Evolutionary conservation across 2,329 filamentous ascomycete genomes (phyloP).

Genomic region (Trichoderma afroharzianum): DNA sequence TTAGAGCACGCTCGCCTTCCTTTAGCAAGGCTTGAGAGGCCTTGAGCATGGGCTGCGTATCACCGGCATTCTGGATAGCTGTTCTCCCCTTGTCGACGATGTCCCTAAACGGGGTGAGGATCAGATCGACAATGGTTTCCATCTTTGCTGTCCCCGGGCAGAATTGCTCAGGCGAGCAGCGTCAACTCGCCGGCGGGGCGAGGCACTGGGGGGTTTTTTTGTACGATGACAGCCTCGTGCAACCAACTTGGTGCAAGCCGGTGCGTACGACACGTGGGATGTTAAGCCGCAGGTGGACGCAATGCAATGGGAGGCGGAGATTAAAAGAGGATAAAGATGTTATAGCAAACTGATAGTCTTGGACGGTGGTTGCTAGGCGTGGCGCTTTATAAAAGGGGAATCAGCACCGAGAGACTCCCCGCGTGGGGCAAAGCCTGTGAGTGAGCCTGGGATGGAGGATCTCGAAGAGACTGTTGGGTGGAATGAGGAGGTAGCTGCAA

Average conservation of each 20-base stretch:
- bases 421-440: not conserved
- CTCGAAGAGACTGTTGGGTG: not conserved
- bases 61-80: constrained; percentile 46
- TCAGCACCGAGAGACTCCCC: not conserved
- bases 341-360: constrained; percentile 3
- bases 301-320: not conserved
- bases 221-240: not conserved
- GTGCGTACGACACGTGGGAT: constrained; percentile 2
- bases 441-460: not conserved
- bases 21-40: constrained; percentile 46
- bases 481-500: not conserved
- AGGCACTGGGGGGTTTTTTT: constrained; percentile 5
- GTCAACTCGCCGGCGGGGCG: not conserved
- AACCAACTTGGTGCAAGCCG: not conserved
- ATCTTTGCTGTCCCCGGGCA: constrained; percentile 25
- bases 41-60: constrained; percentile 45
- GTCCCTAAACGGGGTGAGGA: constrained; percentile 50
- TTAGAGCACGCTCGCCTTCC: constrained; percentile 48
- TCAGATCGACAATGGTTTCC: constrained; percentile 42
- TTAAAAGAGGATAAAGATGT: constrained; percentile 15
- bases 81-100: constrained; percentile 49
- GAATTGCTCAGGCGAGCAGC: not conserved
- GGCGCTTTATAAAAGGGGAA: not conserved
- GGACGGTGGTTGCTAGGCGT: not conserved
- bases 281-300: not conserved